Evolutionary conservation across 1,284 basidiomycete genomes (phyloP).

Genomic region (Ustanciosporium gigantosporum): DNA sequence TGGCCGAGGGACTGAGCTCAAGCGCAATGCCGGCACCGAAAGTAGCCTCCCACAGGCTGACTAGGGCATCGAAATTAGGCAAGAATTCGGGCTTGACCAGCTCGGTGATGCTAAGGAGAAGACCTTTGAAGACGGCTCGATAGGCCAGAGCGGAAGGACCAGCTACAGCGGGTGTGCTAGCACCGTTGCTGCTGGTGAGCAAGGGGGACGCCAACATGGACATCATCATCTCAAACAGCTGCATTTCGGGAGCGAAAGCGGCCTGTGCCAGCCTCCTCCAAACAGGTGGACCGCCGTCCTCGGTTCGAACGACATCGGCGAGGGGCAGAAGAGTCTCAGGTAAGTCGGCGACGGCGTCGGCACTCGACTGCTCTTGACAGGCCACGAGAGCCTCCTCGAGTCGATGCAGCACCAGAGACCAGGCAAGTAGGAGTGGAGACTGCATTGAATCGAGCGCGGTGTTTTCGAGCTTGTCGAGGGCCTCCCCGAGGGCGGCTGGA

Average conservation of each 20-base stretch:
- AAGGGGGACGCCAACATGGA: conserved; percentile 55
- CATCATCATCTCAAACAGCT: conserved; percentile 53
- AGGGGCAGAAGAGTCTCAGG: conserved; percentile 8
- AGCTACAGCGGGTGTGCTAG: conserved; percentile 65
- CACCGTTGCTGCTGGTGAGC: conserved; percentile 42
- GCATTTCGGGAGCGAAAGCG: conserved; percentile 57
- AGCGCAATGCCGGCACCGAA: conserved; percentile 66
- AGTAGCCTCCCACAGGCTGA: conserved; percentile 77
- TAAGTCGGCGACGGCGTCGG: conserved; percentile 33
- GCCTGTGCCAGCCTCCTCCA: conserved; percentile 60
- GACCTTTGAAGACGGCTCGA: conserved; percentile 78
- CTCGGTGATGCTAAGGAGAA: conserved; percentile 70
- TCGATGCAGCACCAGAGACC: conserved; percentile 72
- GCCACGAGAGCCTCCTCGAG: conserved; percentile 52
- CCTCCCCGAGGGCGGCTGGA: conserved; percentile 21
- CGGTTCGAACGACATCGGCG: conserved; percentile 29
- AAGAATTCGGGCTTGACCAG: conserved; percentile 71
- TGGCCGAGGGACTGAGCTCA: conserved; percentile 27
- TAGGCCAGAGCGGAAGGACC: conserved; percentile 80
- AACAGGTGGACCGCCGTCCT: conserved; percentile 51
- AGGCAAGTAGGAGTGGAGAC: conserved; percentile 73
- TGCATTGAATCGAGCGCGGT: conserved; percentile 68
- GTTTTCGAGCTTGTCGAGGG: conserved; percentile 68
- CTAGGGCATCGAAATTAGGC: conserved; percentile 68
- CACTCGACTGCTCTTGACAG: conserved; percentile 28